Percentiles rank a stretch among this genome's conserved stretches.
Conservation (phyloP, 148 eudicot species). For the Chenopodium suecicum region DNA sequence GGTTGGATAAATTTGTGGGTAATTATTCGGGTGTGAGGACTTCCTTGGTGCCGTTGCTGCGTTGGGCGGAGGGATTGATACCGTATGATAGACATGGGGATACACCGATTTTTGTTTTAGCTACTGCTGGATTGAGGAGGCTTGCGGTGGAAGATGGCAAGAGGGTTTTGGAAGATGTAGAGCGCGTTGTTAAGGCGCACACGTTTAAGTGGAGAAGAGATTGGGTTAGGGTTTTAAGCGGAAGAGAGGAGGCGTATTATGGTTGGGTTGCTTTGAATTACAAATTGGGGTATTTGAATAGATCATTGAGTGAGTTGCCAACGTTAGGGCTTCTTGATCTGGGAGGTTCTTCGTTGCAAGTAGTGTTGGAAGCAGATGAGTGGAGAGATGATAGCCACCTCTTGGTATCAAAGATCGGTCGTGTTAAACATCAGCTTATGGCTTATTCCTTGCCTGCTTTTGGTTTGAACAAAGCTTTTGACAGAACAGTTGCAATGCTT, state of each 20-base stretch:
- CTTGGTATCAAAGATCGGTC: slow-evolving; percentile 53
- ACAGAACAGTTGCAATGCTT: slow-evolving; percentile 61
- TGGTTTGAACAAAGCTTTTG: slow-evolving; percentile 86
- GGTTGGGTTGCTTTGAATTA: slow-evolving; percentile 87
- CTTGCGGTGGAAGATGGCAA: slow-evolving; percentile 34
- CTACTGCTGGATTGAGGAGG: slow-evolving; percentile 82
- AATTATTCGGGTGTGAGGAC: slow-evolving; percentile 52
- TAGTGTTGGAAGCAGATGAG: slow-evolving; percentile 48
- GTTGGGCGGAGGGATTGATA: slow-evolving; percentile 55
- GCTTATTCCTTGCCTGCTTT: slow-evolving; percentile 67
- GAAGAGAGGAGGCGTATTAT: slow-evolving; percentile 84
- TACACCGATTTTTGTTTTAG: slow-evolving; percentile 66
- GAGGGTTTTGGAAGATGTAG: slow-evolving; percentile 57
- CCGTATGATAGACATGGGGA: slow-evolving; percentile 45
- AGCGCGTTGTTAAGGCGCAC: slow-evolving; percentile 46
- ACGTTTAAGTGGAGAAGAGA: slow-evolving; percentile 45
- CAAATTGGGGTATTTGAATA: slow-evolving; percentile 53
- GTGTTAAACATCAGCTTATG: slow-evolving; percentile 44
- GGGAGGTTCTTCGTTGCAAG: slow-evolving; percentile 90
- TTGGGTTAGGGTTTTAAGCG: slow-evolving; percentile 80
- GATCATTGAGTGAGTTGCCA: slow-evolving; percentile 29
- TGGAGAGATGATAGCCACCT: slow-evolving; percentile 29
- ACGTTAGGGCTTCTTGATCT: slow-evolving; percentile 78
- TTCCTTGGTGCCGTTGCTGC: slow-evolving; percentile 69
- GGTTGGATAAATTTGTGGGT: slow-evolving; percentile 72